A percentile compares a stretch with the other conserved stretches of the same genome.
Evolutionary conservation across 23 red algal genomes (phyloP).

Genomic region (Gracilaria vermiculophylla): DNA sequence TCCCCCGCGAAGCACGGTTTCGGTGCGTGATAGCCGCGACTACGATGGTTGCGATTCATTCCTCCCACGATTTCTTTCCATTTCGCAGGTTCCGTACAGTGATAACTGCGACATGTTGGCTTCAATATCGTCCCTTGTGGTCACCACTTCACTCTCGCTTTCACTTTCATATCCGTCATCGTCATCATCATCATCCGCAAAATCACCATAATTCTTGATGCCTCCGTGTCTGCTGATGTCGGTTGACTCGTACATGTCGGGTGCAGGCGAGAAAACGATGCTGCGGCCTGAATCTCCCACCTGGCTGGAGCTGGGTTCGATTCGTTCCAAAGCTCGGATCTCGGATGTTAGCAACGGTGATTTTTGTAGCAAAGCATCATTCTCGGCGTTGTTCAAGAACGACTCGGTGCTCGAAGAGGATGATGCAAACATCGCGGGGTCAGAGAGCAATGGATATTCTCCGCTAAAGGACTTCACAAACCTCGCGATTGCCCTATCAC

Average conservation of each 20-base stretch:
- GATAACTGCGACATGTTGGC: neutral
- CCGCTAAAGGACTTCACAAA: constrained; percentile 5
- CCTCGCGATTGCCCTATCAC: constrained; percentile 37
- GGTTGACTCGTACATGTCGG: neutral
- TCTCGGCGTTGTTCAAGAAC: neutral
- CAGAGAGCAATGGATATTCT: neutral
- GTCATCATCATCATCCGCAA: neutral
- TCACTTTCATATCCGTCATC: constrained; percentile 16
- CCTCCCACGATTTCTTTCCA: neutral
- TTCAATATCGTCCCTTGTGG: neutral
- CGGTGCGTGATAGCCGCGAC: neutral
- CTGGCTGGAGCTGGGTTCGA: neutral
- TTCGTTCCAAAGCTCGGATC: constrained; percentile 6
- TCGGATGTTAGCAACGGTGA: neutral
- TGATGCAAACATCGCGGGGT: neutral
- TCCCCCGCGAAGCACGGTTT: too few species aligned
- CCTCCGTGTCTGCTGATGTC: neutral
- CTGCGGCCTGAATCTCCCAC: neutral
- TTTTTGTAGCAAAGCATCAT: neutral
- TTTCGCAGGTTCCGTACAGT: neutral
- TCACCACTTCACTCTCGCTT: neutral
- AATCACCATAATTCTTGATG: neutral
- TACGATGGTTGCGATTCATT: neutral
- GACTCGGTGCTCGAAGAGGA: constrained; percentile 6
- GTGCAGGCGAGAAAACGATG: neutral